Percentiles rank a stretch among this genome's conserved stretches.
Evolutionary conservation across 306 rosid species (phyloP).

Genomic region (Hippophae tibetana): DNA sequence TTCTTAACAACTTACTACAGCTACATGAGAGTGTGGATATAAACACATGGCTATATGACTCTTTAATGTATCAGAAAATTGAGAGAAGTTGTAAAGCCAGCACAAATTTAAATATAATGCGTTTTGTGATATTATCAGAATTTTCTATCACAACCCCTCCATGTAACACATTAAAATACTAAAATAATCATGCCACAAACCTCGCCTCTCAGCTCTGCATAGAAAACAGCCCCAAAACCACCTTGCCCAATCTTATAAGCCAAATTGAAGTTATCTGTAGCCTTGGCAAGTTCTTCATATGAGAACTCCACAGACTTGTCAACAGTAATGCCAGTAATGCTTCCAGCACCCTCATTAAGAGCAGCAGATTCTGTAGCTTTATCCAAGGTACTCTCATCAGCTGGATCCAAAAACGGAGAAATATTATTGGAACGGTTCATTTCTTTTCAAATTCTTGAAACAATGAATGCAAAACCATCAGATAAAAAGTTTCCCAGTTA

Average conservation of each 20-base stretch:
- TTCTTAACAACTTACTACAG: not conserved
- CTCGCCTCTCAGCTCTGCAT: slow-evolving; percentile 89
- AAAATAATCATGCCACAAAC: slow-evolving; percentile 26
- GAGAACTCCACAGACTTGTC: slow-evolving; percentile 70
- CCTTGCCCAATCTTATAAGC: slow-evolving; percentile 79
- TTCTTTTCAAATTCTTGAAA: not conserved
- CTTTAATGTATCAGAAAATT: not conserved
- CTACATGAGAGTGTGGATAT: not conserved
- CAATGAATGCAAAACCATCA: slow-evolving; percentile 2
- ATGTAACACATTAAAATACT: slow-evolving; percentile 7
- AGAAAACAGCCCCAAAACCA: slow-evolving; percentile 81
- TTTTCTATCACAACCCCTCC: slow-evolving; percentile 1
- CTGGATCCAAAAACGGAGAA: slow-evolving; percentile 23
- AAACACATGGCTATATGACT: not conserved
- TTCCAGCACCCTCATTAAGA: slow-evolving; percentile 24
- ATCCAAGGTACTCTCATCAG: slow-evolving; percentile 25
- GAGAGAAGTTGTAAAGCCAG: not conserved
- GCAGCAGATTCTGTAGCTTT: slow-evolving; percentile 40
- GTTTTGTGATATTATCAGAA: not conserved
- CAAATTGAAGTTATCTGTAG: slow-evolving; percentile 66
- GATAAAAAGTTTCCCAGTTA: not conserved
- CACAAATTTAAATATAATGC: not conserved
- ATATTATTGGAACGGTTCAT: not conserved
- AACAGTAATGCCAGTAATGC: slow-evolving; percentile 42
- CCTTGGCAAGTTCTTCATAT: slow-evolving; percentile 64